Evolutionary conservation across 805 yeast species (phyloP).

Genomic region (Komagataella pastoris): DNA sequence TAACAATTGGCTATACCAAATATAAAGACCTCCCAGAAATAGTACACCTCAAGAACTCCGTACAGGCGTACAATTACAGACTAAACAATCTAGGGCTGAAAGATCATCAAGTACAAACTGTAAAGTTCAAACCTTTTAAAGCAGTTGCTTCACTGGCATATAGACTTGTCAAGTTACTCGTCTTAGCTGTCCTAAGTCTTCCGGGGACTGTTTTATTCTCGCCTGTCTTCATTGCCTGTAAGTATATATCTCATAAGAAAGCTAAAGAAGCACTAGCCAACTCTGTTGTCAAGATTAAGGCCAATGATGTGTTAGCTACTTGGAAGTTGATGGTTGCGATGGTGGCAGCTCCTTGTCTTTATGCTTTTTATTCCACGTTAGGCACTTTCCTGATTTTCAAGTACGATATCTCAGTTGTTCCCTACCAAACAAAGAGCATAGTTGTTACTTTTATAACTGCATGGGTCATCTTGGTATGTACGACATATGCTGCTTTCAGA

Average conservation of each 20-base stretch:
- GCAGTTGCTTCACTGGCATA: conserved; percentile 38
- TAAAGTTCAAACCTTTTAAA: conserved; percentile 34
- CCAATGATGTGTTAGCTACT: conserved; percentile 87
- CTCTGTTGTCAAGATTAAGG: conserved; percentile 83
- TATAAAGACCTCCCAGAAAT: conserved; percentile 64
- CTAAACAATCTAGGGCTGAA: conserved; percentile 49
- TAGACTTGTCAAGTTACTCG: conserved; percentile 40
- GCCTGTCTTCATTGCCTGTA: conserved; percentile 75
- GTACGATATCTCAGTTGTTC: conserved; percentile 4
- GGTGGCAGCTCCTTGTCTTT: conserved; percentile 77
- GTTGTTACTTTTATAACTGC: conserved; percentile 24
- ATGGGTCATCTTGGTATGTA: conserved; percentile 51
- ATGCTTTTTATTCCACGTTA: conserved; percentile 61
- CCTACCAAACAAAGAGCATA: neutral
- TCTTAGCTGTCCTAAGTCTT: conserved; percentile 48
- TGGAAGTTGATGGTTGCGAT: conserved; percentile 89
- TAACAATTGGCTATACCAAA: conserved; percentile 69
- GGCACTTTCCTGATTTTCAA: conserved; percentile 20
- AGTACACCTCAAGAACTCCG: conserved; percentile 45
- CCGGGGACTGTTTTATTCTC: conserved; percentile 84
- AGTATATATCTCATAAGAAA: conserved; percentile 55
- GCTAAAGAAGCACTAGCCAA: conserved; percentile 67
- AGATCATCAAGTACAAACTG: conserved; percentile 59
- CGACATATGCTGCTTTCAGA: conserved; percentile 78
- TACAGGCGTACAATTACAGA: conserved; percentile 53